phyloP scores from a whole-genome alignment of 2,329 filamentous ascomycete genomes.

The Sporothrix dimorphospora region DNA sequence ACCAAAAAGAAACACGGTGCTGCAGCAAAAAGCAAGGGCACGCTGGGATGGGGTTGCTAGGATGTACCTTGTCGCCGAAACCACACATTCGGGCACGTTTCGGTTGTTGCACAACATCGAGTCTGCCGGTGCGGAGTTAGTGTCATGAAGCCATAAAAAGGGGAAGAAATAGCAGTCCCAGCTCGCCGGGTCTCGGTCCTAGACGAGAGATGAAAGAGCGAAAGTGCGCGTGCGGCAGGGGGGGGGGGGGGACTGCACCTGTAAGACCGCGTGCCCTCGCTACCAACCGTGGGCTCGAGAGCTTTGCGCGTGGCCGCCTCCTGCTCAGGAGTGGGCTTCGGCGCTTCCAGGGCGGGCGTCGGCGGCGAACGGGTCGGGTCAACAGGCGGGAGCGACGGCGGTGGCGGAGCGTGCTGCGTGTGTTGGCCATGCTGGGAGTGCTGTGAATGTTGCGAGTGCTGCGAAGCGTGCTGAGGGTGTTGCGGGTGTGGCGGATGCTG shows the following conservation, averaged over 20 bases:
- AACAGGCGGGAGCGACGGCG: not conserved
- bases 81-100: conserved; percentile 96
- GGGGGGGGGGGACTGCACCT: conserved; percentile 24
- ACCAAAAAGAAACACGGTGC: not conserved
- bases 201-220: not conserved
- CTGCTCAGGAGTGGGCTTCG: conserved; percentile 32
- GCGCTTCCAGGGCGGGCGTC: conserved; percentile 22
- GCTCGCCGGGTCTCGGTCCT: not conserved
- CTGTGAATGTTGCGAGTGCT: not conserved
- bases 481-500: not conserved
- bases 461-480: not conserved
- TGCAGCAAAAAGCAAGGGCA: conserved; percentile 4
- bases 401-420: conserved; percentile 15
- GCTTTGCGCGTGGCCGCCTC: conserved; percentile 34
- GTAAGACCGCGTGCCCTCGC: conserved; percentile 33
- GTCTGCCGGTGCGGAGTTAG: conserved; percentile 46
- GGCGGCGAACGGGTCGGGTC: conserved; percentile 26
- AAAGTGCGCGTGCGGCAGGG: too few relatives aligned
- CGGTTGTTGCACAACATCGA: conserved; percentile 87
- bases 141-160: conserved; percentile 14
- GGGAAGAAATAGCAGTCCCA: not conserved
- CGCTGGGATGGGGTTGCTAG: conserved; percentile 21
- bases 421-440: conserved; percentile 18
- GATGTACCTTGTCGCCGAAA: conserved; percentile 89
- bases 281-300: conserved; percentile 33